Conservation (phyloP, 495 filamentous ascomycete species). For the Penicillium bovifimosum region DNA sequence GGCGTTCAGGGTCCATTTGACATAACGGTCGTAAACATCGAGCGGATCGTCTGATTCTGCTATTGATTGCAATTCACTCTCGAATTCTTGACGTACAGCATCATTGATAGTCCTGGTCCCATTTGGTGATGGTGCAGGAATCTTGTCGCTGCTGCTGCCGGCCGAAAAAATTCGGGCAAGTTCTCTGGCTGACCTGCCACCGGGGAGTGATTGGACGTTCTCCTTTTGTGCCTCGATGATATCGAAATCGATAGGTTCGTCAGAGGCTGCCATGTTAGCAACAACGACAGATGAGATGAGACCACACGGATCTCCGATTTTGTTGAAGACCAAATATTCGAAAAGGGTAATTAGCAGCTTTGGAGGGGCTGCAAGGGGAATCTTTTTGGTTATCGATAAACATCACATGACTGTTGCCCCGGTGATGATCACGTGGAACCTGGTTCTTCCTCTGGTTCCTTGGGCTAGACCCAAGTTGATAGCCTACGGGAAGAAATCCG, state of each 20-base stretch:
- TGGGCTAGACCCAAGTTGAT: background rate
- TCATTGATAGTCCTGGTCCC: constrained; percentile 74
- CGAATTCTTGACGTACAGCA: constrained; percentile 74
- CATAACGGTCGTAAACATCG: constrained; percentile 93
- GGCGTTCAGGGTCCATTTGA: constrained; percentile 91
- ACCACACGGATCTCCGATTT: constrained; percentile 1
- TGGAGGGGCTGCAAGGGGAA: constrained; percentile 7
- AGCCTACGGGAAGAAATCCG: too few species aligned
- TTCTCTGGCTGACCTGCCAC: constrained; percentile 83
- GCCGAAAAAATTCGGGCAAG: constrained; percentile 80
- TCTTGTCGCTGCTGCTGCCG: constrained; percentile 37
- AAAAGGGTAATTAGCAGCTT: background rate
- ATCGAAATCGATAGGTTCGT: constrained; percentile 79
- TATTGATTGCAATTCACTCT: constrained; percentile 70
- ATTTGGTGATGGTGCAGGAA: constrained; percentile 54
- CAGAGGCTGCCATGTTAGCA: constrained; percentile 45
- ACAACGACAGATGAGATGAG: constrained; percentile 11
- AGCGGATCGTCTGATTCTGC: constrained; percentile 90
- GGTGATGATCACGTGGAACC: constrained; percentile 29
- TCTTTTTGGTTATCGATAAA: constrained; percentile 42
- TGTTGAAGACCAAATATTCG: constrained; percentile 2
- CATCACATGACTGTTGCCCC: constrained; percentile 34
- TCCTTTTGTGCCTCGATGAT: constrained; percentile 96
- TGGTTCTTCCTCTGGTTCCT: background rate
- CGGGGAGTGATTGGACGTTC: constrained; percentile 90